These are phyloP conservation scores for Sarcodon aspratus DNA, from an alignment of 768 basidiomycete genomes.

Conservation along the genomic window DNA sequence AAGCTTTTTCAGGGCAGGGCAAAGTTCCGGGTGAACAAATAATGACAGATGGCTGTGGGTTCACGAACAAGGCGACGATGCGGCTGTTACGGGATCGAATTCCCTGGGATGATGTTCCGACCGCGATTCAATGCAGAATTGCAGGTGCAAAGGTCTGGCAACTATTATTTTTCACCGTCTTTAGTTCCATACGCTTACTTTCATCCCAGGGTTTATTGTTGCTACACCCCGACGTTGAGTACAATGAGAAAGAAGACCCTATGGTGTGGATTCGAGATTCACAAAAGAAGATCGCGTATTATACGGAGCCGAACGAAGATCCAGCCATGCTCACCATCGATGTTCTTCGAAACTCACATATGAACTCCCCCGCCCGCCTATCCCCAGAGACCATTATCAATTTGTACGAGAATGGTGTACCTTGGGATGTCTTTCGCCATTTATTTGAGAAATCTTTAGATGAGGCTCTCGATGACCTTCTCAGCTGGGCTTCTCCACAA, in stretches of 20 bases:
- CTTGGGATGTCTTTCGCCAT: slow-evolving; percentile 24
- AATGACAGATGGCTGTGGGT: slow-evolving; percentile 70
- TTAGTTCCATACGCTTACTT: not conserved
- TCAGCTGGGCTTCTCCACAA: slow-evolving; percentile 9
- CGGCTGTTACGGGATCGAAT: slow-evolving; percentile 8
- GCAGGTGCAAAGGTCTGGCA: slow-evolving; percentile 17
- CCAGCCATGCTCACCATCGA: slow-evolving; percentile 38
- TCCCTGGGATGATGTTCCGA: slow-evolving; percentile 12
- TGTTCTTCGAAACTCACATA: slow-evolving; percentile 39
- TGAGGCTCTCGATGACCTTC: slow-evolving; percentile 14
- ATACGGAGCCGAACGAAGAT: slow-evolving; percentile 16
- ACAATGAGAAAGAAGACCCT: slow-evolving; percentile 6
- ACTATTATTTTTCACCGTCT: not conserved
- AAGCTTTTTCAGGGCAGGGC: slow-evolving; percentile 6
- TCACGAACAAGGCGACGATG: slow-evolving; percentile 48
- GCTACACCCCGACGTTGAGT: slow-evolving; percentile 10
- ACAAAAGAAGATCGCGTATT: slow-evolving; percentile 24
- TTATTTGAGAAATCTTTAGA: slow-evolving; percentile 12
- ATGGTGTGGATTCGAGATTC: slow-evolving; percentile 18
- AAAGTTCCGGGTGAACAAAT: slow-evolving; percentile 17
- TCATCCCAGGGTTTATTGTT: slow-evolving; percentile 17
- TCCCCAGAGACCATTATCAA: slow-evolving; percentile 53
- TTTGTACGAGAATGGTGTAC: slow-evolving; percentile 53
- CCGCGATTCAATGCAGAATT: slow-evolving; percentile 18
- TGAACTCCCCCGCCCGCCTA: slow-evolving; percentile 33